Evolutionary conservation across 2,329 filamentous ascomycete genomes (phyloP), one percentile per base, ranked within the genome.

Genomic region (Monilinia fructigena): DNA sequence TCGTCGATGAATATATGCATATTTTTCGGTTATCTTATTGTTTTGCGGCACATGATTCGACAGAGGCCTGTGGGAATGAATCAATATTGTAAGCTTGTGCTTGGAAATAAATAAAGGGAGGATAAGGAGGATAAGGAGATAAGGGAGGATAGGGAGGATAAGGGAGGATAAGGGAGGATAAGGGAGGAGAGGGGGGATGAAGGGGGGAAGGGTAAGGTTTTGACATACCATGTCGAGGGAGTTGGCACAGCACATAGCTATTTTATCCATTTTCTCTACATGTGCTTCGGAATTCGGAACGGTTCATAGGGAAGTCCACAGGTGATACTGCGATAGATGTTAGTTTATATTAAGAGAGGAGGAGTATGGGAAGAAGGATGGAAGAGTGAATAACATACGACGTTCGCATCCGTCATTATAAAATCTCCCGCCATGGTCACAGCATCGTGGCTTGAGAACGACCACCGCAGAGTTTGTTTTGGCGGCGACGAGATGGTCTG

Each of bases 211-310:
- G 14, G 14, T 45, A 8, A 10, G 7, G 16, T 1, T 12, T 47
- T 48, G 40, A 60, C 56, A 20, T 60, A 60, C 56, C 42, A 60
- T 60, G 12, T 60, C 56, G 20, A 60, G 14, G 2, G 56, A 28
- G 1, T 60, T 60, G 1, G 1, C 4, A 18, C 56, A 60, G 56
- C 56, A 60, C 20, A 35, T 35, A 5, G 56, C 56, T 4, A 18
- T n/a, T 11, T 60, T 60, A 0, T 48, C 28, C 42, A 11, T 16
- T 1, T 1, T 60, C 42, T 10, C 8, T 8, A 18, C 56, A 60
- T 18, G 26, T 60, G 20, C 6, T 48, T 48, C 28, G 26, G 20
- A 60, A 60, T 23, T 60, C 20, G 4, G 20, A n/a, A 3, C 56
- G 56, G n/a, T 23, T 60, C 8, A 2, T 28, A 14, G 56, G 56